These are phyloP conservation scores for Aspergillus nidulans DNA, from an alignment of 495 filamentous ascomycete genomes.

Conservation along the genomic window DNA sequence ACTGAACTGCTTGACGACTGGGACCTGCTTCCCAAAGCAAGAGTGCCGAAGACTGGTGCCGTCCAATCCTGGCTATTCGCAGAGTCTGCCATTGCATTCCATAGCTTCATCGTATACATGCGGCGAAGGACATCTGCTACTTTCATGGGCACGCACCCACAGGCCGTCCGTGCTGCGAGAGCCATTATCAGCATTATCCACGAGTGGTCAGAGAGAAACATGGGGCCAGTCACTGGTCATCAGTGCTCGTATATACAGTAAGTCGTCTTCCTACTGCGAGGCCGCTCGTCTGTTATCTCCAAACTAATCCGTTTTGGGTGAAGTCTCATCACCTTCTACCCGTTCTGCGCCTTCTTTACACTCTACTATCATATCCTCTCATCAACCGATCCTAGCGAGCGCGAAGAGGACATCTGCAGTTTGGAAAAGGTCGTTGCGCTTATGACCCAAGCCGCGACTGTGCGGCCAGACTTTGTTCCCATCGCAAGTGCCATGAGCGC, in stretches of 20 bases:
- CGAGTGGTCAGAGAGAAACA: not conserved
- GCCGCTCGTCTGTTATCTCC: no score
- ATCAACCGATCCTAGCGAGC: not conserved
- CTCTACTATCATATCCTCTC: constrained; percentile 6
- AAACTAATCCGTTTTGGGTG: not conserved
- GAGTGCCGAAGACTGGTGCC: not conserved
- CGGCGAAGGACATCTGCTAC: not conserved
- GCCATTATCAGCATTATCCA: not conserved
- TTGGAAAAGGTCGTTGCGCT: not conserved
- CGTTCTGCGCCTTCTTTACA: constrained; percentile 11
- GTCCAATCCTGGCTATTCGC: not conserved
- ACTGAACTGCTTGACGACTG: not conserved
- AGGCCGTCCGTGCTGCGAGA: constrained; percentile 1
- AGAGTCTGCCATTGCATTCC: not conserved
- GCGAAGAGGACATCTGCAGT: not conserved
- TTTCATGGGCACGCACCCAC: not conserved
- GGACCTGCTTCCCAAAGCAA: not conserved
- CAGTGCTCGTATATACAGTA: not conserved
- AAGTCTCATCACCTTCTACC: constrained; percentile 9
- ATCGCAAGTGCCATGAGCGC: constrained; percentile 2
- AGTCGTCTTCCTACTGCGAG: not conserved
- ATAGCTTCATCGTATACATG: constrained; percentile 3
- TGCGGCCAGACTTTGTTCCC: constrained; percentile 4
- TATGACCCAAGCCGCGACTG: not conserved
- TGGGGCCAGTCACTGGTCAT: not conserved